These are phyloP conservation scores for Diaporthe citri DNA, from an alignment of 2,329 filamentous ascomycete species.

Conservation along the genomic window DNA sequence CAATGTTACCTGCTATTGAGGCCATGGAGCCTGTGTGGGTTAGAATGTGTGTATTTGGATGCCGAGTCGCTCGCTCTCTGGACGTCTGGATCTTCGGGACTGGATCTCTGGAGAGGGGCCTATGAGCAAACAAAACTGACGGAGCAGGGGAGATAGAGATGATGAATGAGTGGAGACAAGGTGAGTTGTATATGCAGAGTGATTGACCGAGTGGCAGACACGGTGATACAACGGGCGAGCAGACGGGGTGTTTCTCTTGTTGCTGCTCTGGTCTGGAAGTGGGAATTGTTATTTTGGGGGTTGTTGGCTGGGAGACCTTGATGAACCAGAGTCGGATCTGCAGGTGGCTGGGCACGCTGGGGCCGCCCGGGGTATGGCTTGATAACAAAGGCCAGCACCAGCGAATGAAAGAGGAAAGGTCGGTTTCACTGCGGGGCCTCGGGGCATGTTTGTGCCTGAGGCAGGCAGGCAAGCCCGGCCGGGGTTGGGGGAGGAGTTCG, in stretches of 20 bases:
- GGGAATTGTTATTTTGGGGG: conserved; percentile 30
- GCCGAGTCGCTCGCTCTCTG: conserved; percentile 17
- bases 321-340: conserved; percentile 32
- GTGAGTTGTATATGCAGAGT: conserved; percentile 23
- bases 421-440: conserved; percentile 31
- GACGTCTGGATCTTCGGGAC: not conserved
- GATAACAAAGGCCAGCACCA: conserved; percentile 26
- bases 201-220: conserved; percentile 12
- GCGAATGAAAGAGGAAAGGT: conserved; percentile 32
- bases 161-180: conserved; percentile 38
- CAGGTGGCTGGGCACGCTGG: conserved; percentile 28
- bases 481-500: not conserved
- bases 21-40: conserved; percentile 36
- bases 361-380: conserved; percentile 27
- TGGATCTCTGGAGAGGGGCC: conserved; percentile 10
- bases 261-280: conserved; percentile 32
- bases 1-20: conserved; percentile 38
- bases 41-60: conserved; percentile 29
- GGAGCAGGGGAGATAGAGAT: conserved; percentile 31
- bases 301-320: conserved; percentile 33
- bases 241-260: conserved; percentile 23
- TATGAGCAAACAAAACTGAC: conserved; percentile 30
- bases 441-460: conserved; percentile 30
- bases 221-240: conserved; percentile 28
- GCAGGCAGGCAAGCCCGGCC: not conserved